A percentile compares a stretch with the other conserved stretches of the same genome.
phyloP scores from a whole-genome alignment of 768 basidiomycete species.

The Wakefieldia striispora region DNA sequence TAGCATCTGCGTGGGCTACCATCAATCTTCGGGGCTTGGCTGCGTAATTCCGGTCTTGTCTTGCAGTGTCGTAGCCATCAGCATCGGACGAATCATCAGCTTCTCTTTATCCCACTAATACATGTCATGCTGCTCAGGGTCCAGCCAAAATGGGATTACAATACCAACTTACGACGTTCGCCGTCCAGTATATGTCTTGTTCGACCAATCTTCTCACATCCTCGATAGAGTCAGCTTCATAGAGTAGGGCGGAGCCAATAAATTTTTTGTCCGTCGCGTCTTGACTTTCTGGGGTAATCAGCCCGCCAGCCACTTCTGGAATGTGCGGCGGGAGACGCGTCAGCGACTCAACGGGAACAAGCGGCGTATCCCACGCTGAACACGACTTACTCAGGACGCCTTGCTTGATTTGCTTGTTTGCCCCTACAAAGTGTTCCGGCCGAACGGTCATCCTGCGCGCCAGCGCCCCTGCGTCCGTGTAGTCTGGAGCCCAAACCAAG shows the following conservation, averaged over 20 bases:
- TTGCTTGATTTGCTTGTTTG: conserved; percentile 38
- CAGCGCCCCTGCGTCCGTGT: conserved; percentile 55
- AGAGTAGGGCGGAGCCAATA: conserved; percentile 57
- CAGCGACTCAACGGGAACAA: not conserved
- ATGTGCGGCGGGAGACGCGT: not conserved
- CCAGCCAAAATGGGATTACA: not conserved
- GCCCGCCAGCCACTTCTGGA: conserved; percentile 52
- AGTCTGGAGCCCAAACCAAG: conserved; percentile 68
- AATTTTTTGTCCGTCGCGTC: conserved; percentile 50
- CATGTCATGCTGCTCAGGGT: not conserved
- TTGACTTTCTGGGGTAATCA: conserved; percentile 59
- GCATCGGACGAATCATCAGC: conserved; percentile 46
- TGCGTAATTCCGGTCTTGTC: conserved; percentile 24
- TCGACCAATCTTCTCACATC: conserved; percentile 39
- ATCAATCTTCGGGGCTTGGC: conserved; percentile 23
- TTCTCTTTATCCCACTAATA: conserved; percentile 58
- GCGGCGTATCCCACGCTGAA: conserved; percentile 7
- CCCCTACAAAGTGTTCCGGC: conserved; percentile 46
- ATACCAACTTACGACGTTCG: conserved; percentile 39
- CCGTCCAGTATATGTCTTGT: conserved; percentile 42
- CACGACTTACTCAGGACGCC: conserved; percentile 50
- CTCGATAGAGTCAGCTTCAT: conserved; percentile 52
- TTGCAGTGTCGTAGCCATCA: conserved; percentile 36
- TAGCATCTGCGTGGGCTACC: too few relatives aligned
- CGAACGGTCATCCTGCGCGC: conserved; percentile 58